phyloP scores from a whole-genome alignment of 495 filamentous ascomycete genomes.

The Penicillium crystallinum region DNA sequence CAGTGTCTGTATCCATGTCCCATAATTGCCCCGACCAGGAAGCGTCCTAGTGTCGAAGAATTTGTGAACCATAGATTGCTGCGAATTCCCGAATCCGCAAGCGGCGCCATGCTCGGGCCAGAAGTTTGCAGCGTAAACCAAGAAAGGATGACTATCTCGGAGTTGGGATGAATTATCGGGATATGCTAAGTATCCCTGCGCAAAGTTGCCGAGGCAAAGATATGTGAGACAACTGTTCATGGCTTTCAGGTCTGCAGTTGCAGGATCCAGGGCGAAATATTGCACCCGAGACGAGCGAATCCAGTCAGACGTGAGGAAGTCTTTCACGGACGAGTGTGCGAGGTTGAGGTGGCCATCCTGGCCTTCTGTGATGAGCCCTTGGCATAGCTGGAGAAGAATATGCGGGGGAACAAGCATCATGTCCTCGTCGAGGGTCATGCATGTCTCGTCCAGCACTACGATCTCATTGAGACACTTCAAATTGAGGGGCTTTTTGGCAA shows the following conservation, averaged over 20 bases:
- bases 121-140: slow-evolving; percentile 14
- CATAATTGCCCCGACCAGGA: slow-evolving; percentile 16
- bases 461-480: slow-evolving; percentile 13
- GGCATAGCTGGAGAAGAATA: slow-evolving; percentile 18
- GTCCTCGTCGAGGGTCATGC: slow-evolving; percentile 15
- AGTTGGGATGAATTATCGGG: not conserved
- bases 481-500: slow-evolving; percentile 7
- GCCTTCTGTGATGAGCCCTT: slow-evolving; percentile 18
- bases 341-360: slow-evolving; percentile 9
- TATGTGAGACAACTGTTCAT: slow-evolving; percentile 19
- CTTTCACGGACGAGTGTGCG: slow-evolving; percentile 20
- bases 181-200: slow-evolving; percentile 5
- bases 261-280: slow-evolving; percentile 15
- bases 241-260: slow-evolving; percentile 11
- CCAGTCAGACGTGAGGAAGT: slow-evolving; percentile 21
- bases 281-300: slow-evolving; percentile 13
- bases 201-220: slow-evolving; percentile 20
- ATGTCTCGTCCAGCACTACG: slow-evolving; percentile 12
- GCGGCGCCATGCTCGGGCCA: slow-evolving; percentile 13
- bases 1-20: slow-evolving; percentile 16
- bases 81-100: not conserved
- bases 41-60: slow-evolving; percentile 14
- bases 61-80: slow-evolving; percentile 8
- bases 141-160: not conserved
- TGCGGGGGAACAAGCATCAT: slow-evolving; percentile 23